Conservation (phyloP, 2,329 filamentous ascomycete species). For the Alternaria triticina region DNA sequence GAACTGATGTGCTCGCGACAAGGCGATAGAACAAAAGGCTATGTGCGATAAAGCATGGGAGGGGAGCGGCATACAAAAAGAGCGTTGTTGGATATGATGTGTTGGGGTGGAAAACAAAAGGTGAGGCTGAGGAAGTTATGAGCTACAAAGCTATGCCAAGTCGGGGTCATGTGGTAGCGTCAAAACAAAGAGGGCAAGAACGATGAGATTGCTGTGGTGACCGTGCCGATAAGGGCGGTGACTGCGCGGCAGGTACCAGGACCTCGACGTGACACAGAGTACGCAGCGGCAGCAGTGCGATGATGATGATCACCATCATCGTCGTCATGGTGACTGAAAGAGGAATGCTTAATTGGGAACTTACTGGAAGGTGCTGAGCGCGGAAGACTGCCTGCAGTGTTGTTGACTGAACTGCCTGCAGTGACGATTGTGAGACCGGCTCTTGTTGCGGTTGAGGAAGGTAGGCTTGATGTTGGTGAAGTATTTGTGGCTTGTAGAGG, state of each 20-base stretch:
- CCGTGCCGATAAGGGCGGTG: constrained; percentile 9
- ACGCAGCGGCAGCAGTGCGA: not conserved
- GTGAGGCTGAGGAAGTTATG: constrained; percentile 4
- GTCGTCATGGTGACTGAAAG: not conserved
- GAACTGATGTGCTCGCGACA: constrained; percentile 12
- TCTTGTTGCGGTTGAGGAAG: constrained; percentile 12
- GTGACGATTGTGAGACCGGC: constrained; percentile 18
- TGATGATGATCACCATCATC: not conserved
- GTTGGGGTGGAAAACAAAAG: constrained; percentile 5
- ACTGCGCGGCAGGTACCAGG: constrained; percentile 1
- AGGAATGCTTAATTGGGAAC: not conserved
- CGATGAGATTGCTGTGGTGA: constrained; percentile 20
- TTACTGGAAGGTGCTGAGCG: constrained; percentile 22
- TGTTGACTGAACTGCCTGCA: constrained; percentile 24
- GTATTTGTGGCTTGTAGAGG: not conserved
- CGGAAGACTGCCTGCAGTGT: constrained; percentile 22
- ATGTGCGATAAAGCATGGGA: not conserved
- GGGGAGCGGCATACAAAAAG: not conserved
- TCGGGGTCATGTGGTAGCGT: not conserved
- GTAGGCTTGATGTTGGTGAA: constrained; percentile 1
- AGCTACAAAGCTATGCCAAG: constrained; percentile 6
- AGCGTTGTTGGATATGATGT: constrained; percentile 4
- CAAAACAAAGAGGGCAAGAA: constrained; percentile 15
- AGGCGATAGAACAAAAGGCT: constrained; percentile 1
- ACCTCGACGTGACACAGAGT: constrained; percentile 10